Conservation (phyloP, 768 basidiomycete genomes). For the Cyathus striatus region DNA sequence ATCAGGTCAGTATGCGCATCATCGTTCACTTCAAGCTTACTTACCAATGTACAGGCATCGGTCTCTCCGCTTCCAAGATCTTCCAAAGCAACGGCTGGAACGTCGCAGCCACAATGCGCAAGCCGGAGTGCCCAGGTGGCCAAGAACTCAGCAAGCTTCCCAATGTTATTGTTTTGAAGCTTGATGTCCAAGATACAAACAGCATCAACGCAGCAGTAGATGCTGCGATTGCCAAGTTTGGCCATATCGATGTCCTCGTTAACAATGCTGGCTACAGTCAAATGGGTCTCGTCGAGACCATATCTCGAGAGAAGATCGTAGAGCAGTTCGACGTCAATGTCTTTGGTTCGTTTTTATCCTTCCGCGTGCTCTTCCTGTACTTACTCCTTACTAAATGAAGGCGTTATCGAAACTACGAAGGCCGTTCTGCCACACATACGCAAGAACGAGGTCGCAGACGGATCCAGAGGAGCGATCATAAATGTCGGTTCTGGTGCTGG, state of each 20-base stretch:
- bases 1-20: background rate
- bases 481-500: background rate
- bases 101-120: background rate
- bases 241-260: background rate
- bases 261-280: background rate
- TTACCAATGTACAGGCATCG: background rate
- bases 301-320: background rate
- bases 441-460: background rate
- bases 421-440: background rate
- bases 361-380: background rate
- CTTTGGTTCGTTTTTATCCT: background rate
- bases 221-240: background rate
- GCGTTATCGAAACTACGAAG: background rate
- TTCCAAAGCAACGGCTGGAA: background rate
- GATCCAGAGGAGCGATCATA: background rate
- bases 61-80: background rate
- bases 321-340: background rate
- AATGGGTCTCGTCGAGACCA: background rate
- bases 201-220: background rate
- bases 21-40: background rate
- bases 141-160: background rate
- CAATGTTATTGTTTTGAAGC: background rate
- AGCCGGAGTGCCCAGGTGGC: background rate
- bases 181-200: background rate
- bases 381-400: background rate